Percentiles rank a stretch among this genome's conserved stretches.
These are phyloP conservation scores for Trichosporon sp. DNA, from an alignment of 1,284 basidiomycete species.

Conservation along the genomic window DNA sequence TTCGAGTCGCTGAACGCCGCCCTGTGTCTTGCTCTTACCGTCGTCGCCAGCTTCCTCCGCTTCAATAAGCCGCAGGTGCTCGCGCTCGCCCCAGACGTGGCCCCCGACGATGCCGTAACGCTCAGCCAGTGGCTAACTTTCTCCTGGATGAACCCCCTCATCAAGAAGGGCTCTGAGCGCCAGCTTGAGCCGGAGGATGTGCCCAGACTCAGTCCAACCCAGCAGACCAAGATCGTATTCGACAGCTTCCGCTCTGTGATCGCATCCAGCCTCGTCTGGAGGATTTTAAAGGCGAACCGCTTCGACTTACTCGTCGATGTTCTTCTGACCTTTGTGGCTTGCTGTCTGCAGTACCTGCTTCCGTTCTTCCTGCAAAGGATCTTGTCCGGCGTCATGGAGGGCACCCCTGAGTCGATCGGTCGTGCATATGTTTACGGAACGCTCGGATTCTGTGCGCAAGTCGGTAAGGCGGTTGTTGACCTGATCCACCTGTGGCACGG, in stretches of 20 bases:
- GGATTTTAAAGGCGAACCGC: slow-evolving; percentile 69
- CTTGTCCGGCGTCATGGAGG: slow-evolving; percentile 38
- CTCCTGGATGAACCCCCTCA: slow-evolving; percentile 71
- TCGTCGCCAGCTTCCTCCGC: slow-evolving; percentile 40
- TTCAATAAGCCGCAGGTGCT: slow-evolving; percentile 45
- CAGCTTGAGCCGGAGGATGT: slow-evolving; percentile 72
- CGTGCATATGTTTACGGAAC: slow-evolving; percentile 71
- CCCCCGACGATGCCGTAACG: slow-evolving; percentile 68
- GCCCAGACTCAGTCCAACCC: slow-evolving; percentile 68
- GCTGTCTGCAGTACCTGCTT: slow-evolving; percentile 67
- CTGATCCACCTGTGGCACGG: slow-evolving; percentile 77
- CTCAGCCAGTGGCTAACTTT: slow-evolving; percentile 78
- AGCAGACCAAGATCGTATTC: slow-evolving; percentile 69
- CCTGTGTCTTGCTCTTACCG: slow-evolving; percentile 35
- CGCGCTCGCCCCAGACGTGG: slow-evolving; percentile 30
- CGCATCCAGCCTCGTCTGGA: slow-evolving; percentile 63
- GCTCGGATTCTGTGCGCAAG: slow-evolving; percentile 65
- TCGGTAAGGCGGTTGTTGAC: slow-evolving; percentile 69
- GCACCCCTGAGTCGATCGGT: neutral
- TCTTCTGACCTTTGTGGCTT: slow-evolving; percentile 65
- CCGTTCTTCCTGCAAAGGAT: slow-evolving; percentile 58
- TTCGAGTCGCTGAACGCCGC: slow-evolving; percentile 41
- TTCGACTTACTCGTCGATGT: slow-evolving; percentile 73
- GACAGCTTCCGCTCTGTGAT: slow-evolving; percentile 59
- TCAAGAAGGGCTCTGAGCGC: slow-evolving; percentile 63